phyloP scores from a whole-genome alignment of 2,329 filamentous ascomycete genomes.

The Venturia carpophila region DNA sequence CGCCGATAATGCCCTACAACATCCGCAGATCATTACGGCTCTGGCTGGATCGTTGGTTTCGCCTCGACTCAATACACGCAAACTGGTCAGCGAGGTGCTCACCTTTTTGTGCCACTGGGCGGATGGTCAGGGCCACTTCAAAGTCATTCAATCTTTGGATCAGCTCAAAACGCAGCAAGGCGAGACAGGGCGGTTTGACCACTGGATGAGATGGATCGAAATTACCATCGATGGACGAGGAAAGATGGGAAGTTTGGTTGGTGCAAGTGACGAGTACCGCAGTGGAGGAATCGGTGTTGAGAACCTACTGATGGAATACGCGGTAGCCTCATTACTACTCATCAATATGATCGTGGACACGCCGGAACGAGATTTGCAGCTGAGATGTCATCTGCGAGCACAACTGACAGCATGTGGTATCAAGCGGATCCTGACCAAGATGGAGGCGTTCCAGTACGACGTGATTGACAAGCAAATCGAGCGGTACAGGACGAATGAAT shows the following conservation, averaged over 20 bases:
- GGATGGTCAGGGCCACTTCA: slow-evolving; percentile 78
- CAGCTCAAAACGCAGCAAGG: slow-evolving; percentile 78
- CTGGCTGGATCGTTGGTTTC: slow-evolving; percentile 82
- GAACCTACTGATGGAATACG: slow-evolving; percentile 98
- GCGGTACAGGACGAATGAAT: slow-evolving; percentile 84
- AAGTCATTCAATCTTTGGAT: slow-evolving; percentile 90
- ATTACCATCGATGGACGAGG: slow-evolving; percentile 94
- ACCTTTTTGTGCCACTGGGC: slow-evolving; percentile 96
- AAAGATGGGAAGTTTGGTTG: slow-evolving; percentile 97
- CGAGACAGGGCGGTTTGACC: slow-evolving; percentile 92
- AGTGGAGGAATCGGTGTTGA: slow-evolving; percentile 98
- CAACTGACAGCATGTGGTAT: slow-evolving; percentile 95
- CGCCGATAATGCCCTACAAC: slow-evolving; percentile 84
- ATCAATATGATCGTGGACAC: slow-evolving; percentile 96
- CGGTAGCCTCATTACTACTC: slow-evolving; percentile 85
- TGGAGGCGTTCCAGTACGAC: slow-evolving; percentile 98
- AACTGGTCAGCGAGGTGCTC: slow-evolving; percentile 89
- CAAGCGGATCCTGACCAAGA: slow-evolving; percentile 88
- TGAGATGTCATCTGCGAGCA: slow-evolving; percentile 87
- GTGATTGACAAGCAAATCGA: slow-evolving; percentile 98
- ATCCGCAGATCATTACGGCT: slow-evolving; percentile 84
- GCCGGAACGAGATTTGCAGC: slow-evolving; percentile 76
- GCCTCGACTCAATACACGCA: slow-evolving; percentile 80
- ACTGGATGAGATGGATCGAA: slow-evolving; percentile 98
- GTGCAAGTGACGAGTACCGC: slow-evolving; percentile 90